A percentile compares a stretch with the other conserved stretches of the same genome.
Evolutionary conservation across 257 asterid species (phyloP).

Genomic region (Solanum habrochaites): DNA sequence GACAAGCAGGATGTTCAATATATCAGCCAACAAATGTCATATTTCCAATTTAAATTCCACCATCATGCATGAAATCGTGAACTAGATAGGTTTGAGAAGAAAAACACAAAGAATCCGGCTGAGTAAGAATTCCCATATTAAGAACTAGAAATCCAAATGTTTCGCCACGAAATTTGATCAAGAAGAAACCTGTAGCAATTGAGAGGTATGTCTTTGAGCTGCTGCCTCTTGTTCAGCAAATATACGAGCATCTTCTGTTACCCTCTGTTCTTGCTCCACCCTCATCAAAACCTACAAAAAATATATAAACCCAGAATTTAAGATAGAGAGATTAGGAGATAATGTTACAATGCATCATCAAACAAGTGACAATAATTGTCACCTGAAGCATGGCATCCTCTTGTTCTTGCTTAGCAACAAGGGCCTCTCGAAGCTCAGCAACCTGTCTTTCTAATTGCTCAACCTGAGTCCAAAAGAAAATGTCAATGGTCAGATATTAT

Average conservation of each 20-base stretch:
- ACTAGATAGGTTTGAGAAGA: not conserved
- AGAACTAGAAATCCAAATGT: not conserved
- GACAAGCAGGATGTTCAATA: not conserved
- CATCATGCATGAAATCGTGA: not conserved
- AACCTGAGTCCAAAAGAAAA: constrained; percentile 39
- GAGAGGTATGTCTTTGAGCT: constrained; percentile 87
- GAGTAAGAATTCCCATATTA: not conserved
- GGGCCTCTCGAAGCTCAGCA: constrained; percentile 55
- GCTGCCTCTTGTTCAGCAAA: constrained; percentile 97
- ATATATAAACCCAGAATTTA: not conserved
- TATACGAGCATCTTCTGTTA: constrained; percentile 96
- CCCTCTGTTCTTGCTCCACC: constrained; percentile 96
- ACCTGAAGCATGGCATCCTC: constrained; percentile 98
- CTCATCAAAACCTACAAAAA: constrained; percentile 71
- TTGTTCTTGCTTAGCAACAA: constrained; percentile 90
- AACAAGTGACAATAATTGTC: not conserved
- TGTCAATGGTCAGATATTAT: not conserved
- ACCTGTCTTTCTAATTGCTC: constrained; percentile 81
- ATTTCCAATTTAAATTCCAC: not conserved
- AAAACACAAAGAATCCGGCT: not conserved
- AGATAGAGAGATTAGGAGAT: not conserved
- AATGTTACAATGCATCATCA: not conserved
- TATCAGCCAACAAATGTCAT: not conserved
- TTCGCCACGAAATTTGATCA: not conserved
- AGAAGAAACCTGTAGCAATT: constrained; percentile 71